These are phyloP conservation scores for Rhodotorula diobovata DNA, from an alignment of 768 basidiomycete genomes.

Conservation along the genomic window DNA sequence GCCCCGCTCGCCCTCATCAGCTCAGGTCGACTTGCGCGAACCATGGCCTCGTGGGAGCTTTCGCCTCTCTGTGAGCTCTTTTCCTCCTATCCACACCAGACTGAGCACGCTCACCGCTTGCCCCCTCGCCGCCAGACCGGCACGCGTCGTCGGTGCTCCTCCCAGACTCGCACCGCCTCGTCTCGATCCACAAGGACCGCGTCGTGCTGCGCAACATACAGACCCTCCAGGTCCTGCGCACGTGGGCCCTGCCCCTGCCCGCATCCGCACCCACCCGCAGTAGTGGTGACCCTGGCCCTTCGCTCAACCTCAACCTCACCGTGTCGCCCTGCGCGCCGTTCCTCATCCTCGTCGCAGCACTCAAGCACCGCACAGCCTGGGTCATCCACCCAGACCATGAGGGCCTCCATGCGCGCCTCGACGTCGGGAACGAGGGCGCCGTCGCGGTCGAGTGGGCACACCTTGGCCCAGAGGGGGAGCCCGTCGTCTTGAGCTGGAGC, in stretches of 20 bases:
- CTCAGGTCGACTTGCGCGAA: too few relatives aligned
- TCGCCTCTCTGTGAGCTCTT: slow-evolving; percentile 21
- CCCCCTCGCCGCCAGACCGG: slow-evolving; percentile 24
- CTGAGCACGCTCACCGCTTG: not conserved
- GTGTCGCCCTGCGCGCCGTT: not conserved
- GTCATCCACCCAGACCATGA: slow-evolving; percentile 20
- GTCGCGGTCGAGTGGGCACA: slow-evolving; percentile 16
- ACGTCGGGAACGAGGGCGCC: slow-evolving; percentile 33
- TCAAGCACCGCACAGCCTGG: slow-evolving; percentile 3
- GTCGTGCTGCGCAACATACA: slow-evolving; percentile 31
- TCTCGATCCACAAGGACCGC: slow-evolving; percentile 13
- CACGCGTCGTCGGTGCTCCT: slow-evolving; percentile 13
- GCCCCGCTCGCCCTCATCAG: too few relatives aligned
- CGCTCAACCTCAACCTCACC: slow-evolving; percentile 1
- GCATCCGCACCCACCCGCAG: not conserved
- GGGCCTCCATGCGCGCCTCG: slow-evolving; percentile 21
- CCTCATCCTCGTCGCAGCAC: slow-evolving; percentile 3
- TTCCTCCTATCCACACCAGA: not conserved
- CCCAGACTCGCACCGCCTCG: not conserved
- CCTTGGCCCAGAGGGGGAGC: not conserved
- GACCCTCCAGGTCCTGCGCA: slow-evolving; percentile 28
- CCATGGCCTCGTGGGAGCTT: slow-evolving; percentile 21
- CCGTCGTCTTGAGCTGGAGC: slow-evolving; percentile 18
- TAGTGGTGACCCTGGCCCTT: not conserved
- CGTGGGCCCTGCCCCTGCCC: slow-evolving; percentile 28